A percentile compares a stretch with the other conserved stretches of the same genome.
Evolutionary conservation across 306 rosid genomes (phyloP).

Genomic region (Quercus gilva): DNA sequence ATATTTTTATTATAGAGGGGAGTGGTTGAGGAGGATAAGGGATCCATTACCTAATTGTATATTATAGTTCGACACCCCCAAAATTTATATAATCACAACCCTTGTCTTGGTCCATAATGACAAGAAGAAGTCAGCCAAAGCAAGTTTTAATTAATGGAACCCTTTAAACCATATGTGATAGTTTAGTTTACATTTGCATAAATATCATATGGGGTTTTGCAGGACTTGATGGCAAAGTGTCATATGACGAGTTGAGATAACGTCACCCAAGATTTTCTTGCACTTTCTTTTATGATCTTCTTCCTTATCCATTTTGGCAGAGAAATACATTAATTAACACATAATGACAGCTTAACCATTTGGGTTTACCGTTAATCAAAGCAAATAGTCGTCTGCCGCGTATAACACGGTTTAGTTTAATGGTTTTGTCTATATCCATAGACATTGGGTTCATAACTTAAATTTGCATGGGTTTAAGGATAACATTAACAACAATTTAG

Average conservation of each 20-base stretch:
- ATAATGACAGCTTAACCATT: conserved; percentile 10
- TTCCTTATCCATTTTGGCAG: conserved; percentile 26
- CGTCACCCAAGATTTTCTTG: neutral
- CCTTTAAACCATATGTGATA: neutral
- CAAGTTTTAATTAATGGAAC: neutral
- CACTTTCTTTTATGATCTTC: neutral
- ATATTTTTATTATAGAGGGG: neutral
- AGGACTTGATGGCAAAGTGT: neutral
- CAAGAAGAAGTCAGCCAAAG: neutral
- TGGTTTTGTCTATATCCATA: too few relatives aligned
- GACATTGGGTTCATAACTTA: too few relatives aligned
- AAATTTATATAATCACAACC: neutral
- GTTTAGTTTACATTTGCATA: neutral
- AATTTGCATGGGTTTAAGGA: neutral
- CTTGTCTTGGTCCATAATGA: neutral
- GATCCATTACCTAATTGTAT: neutral
- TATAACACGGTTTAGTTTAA: too few relatives aligned
- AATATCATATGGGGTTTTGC: neutral
- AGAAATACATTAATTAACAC: conserved; percentile 4
- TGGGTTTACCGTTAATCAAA: neutral
- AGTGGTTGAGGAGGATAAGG: neutral
- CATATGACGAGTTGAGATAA: neutral
- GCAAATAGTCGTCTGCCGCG: too few relatives aligned
- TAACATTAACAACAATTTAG: too few relatives aligned
- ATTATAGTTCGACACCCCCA: neutral